Conservation (phyloP, 1,284 basidiomycete species). For the Cryptococcus sp. region DNA sequence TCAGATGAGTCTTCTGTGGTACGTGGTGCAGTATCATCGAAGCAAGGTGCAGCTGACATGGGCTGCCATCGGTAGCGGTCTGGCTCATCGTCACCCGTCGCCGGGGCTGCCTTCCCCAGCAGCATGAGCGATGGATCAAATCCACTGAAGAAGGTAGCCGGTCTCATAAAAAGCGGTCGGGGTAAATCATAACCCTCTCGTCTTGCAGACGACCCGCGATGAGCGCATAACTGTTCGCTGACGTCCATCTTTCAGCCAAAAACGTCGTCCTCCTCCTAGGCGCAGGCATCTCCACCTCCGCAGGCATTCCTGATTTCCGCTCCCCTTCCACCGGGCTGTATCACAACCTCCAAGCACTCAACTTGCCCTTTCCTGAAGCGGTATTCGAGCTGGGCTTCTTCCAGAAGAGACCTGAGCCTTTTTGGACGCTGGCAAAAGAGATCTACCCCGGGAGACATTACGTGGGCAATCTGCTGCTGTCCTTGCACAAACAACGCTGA, state of each 20-base stretch:
- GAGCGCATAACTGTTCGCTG: no score
- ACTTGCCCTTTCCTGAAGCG: conserved; percentile 57
- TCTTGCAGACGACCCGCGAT: no score
- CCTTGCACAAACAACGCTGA: neutral
- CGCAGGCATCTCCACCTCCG: conserved; percentile 55
- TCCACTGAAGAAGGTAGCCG: no score
- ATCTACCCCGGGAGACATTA: conserved; percentile 62
- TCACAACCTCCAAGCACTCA: conserved; percentile 54
- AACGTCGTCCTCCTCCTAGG: conserved; percentile 55
- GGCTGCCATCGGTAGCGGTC: no score
- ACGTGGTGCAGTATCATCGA: no score
- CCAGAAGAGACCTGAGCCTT: conserved; percentile 52
- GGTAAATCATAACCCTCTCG: no score
- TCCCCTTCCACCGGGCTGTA: conserved; percentile 57
- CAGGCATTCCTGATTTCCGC: conserved; percentile 52
- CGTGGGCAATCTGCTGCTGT: conserved; percentile 22
- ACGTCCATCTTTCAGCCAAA: conserved; percentile 26
- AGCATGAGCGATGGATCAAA: no score
- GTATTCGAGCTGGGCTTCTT: conserved; percentile 56
- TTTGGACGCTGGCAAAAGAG: conserved; percentile 83
- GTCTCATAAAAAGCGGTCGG: no score
- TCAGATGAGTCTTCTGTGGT: no score
- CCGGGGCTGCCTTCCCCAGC: no score
- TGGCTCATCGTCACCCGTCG: no score
- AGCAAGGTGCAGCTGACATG: no score